phyloP scores from a whole-genome alignment of 1,139 yeast genomes.

The Kodamaea sp. region DNA sequence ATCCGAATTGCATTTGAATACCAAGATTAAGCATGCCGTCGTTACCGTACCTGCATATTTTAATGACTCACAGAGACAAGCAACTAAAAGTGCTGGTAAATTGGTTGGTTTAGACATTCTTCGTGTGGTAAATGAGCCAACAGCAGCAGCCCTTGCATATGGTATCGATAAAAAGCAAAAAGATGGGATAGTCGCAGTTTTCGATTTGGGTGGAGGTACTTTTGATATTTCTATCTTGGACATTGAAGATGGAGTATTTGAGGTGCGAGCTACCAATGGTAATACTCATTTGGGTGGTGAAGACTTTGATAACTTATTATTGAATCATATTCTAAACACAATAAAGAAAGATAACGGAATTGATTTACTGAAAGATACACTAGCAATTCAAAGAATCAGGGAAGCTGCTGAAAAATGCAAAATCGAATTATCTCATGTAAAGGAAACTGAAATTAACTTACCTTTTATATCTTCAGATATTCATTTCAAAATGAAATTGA shows the following conservation, averaged over 20 bases:
- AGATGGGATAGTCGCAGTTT: conserved; percentile 69
- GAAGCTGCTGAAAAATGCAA: conserved; percentile 72
- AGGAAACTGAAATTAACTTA: conserved; percentile 52
- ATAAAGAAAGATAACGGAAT: conserved; percentile 45
- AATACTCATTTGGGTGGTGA: conserved; percentile 84
- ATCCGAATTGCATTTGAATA: conserved; percentile 46
- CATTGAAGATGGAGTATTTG: conserved; percentile 78
- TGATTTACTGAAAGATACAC: conserved; percentile 40
- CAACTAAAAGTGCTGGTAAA: conserved; percentile 70
- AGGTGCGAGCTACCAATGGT: conserved; percentile 79
- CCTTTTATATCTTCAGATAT: conserved; percentile 57
- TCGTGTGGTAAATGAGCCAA: conserved; percentile 74
- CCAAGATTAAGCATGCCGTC: conserved; percentile 55
- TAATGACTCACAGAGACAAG: conserved; percentile 75
- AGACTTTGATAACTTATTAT: conserved; percentile 66
- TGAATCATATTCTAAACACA: conserved; percentile 47
- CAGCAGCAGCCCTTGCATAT: conserved; percentile 80
- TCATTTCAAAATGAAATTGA: conserved; percentile 50
- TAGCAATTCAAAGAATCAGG: conserved; percentile 62
- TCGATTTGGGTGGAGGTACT: conserved; percentile 82
- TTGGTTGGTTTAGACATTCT: conserved; percentile 63
- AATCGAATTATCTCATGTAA: conserved; percentile 63
- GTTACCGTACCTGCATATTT: conserved; percentile 81
- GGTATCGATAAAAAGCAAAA: conserved; percentile 54
- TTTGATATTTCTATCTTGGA: conserved; percentile 77